Evolutionary conservation across 1,139 yeast species (phyloP).

Genomic region (Yamadazyma diddensiae): DNA sequence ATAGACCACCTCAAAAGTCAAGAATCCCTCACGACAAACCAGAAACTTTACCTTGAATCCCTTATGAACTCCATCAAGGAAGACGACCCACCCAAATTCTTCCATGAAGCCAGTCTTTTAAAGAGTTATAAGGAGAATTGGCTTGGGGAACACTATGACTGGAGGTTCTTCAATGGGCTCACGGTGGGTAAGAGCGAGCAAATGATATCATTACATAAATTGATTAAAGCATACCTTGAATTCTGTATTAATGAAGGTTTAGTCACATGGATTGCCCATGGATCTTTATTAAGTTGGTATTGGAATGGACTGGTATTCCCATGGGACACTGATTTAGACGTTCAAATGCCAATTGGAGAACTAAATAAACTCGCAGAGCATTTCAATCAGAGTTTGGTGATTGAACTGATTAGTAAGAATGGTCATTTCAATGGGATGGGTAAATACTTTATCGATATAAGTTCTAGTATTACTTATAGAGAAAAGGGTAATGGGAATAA

Average conservation of each 20-base stretch:
- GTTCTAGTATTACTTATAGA: slow-evolving; percentile 30
- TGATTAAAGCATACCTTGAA: slow-evolving; percentile 29
- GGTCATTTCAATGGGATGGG: slow-evolving; percentile 28
- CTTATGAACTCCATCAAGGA: slow-evolving; percentile 22
- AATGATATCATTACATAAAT: slow-evolving; percentile 24
- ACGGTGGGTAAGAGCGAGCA: slow-evolving; percentile 28
- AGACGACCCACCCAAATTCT: slow-evolving; percentile 29
- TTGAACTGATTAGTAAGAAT: slow-evolving; percentile 24
- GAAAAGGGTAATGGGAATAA: slow-evolving; percentile 30
- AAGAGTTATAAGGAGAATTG: slow-evolving; percentile 16
- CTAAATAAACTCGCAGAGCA: slow-evolving; percentile 26
- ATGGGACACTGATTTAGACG: slow-evolving; percentile 39
- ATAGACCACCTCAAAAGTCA: slow-evolving; percentile 12
- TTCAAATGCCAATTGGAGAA: slow-evolving; percentile 34
- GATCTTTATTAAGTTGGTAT: slow-evolving; percentile 41
- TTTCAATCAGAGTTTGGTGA: slow-evolving; percentile 36
- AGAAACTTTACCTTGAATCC: slow-evolving; percentile 18
- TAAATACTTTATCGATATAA: slow-evolving; percentile 32
- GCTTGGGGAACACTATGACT: slow-evolving; percentile 46
- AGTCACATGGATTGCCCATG: slow-evolving; percentile 43
- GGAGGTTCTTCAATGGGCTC: slow-evolving; percentile 47
- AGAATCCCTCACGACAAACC: slow-evolving; percentile 8
- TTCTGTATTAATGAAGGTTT: slow-evolving; percentile 30
- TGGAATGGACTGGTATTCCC: slow-evolving; percentile 39
- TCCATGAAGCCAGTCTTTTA: slow-evolving; percentile 29